Percentiles rank a stretch among this genome's conserved stretches.
These are phyloP conservation scores for Kurtzmaniella quercitrusa DNA, from an alignment of 1,139 yeast genomes.

Conservation along the genomic window DNA sequence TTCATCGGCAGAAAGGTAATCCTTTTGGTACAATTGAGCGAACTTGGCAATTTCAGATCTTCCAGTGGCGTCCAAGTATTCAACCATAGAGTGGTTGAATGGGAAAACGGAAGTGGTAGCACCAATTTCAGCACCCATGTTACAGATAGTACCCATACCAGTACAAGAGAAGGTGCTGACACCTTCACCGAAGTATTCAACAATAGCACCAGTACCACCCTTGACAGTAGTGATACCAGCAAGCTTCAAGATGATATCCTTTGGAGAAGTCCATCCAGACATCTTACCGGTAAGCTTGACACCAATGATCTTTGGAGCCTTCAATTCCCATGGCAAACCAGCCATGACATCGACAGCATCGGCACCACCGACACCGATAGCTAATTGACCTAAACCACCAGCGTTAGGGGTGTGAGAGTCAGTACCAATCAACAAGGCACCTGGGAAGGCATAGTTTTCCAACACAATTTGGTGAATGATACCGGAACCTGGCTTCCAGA, in stretches of 20 bases:
- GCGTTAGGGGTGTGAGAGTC: constrained; percentile 99
- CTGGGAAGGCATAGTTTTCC: constrained; percentile 98
- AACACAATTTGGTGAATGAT: constrained; percentile 96
- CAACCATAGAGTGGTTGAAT: constrained; percentile 85
- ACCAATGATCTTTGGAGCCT: constrained; percentile 97
- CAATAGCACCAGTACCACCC: constrained; percentile 99
- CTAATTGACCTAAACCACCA: constrained; percentile 98
- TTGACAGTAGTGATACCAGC: constrained; percentile 97
- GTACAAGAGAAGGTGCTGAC: constrained; percentile 94
- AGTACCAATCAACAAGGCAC: constrained; percentile 95
- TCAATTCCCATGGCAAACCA: constrained; percentile 93
- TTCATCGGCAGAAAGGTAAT: constrained; percentile 83
- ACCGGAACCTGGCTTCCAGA: constrained; percentile 99
- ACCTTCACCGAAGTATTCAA: constrained; percentile 97
- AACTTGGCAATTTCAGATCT: constrained; percentile 81
- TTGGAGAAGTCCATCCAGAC: constrained; percentile 98
- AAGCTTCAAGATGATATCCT: constrained; percentile 90
- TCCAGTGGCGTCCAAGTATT: constrained; percentile 84
- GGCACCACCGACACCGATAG: constrained; percentile 99
- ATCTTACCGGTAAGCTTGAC: constrained; percentile 93
- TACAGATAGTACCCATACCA: constrained; percentile 99
- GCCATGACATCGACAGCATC: constrained; percentile 99
- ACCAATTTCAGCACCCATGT: constrained; percentile 99
- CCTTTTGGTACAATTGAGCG: constrained; percentile 70
- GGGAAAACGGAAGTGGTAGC: constrained; percentile 99